phyloP scores from a whole-genome alignment of 2,329 filamentous ascomycete genomes.

The Pseudocercospora pini-densiflorae region DNA sequence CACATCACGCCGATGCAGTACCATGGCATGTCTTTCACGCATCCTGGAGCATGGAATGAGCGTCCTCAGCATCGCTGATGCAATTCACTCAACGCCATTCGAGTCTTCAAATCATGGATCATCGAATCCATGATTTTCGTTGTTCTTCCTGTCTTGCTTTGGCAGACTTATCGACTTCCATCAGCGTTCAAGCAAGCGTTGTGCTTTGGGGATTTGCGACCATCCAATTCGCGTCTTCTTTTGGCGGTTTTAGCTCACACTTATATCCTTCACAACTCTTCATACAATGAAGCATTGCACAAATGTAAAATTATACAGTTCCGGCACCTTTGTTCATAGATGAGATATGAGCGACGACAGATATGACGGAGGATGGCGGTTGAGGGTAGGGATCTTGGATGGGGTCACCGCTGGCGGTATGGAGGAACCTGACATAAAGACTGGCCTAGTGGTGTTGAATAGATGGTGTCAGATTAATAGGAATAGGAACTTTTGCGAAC shows the following conservation, averaged over 20 bases:
- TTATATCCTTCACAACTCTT: neutral
- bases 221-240: neutral
- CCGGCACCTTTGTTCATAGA: slow-evolving; percentile 11
- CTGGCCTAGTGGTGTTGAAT: neutral
- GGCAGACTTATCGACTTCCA: neutral
- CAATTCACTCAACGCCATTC: neutral
- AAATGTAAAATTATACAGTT: slow-evolving; percentile 19
- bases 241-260: neutral
- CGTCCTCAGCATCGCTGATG: slow-evolving; percentile 3
- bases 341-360: slow-evolving; percentile 27
- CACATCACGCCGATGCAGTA: slow-evolving; percentile 23
- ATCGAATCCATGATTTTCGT: neutral
- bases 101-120: neutral
- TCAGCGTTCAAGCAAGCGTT: slow-evolving; percentile 25
- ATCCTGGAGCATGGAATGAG: slow-evolving; percentile 11
- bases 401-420: neutral
- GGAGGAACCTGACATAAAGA: neutral
- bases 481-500: neutral
- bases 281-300: neutral
- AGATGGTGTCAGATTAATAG: neutral
- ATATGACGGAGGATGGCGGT: slow-evolving; percentile 19
- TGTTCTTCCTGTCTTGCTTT: neutral
- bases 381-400: neutral
- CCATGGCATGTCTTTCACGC: slow-evolving; percentile 16
- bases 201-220: neutral